Evolutionary conservation across 2,329 filamentous ascomycete genomes (phyloP).

Genomic region (Cephalotrichum gorgonifer): DNA sequence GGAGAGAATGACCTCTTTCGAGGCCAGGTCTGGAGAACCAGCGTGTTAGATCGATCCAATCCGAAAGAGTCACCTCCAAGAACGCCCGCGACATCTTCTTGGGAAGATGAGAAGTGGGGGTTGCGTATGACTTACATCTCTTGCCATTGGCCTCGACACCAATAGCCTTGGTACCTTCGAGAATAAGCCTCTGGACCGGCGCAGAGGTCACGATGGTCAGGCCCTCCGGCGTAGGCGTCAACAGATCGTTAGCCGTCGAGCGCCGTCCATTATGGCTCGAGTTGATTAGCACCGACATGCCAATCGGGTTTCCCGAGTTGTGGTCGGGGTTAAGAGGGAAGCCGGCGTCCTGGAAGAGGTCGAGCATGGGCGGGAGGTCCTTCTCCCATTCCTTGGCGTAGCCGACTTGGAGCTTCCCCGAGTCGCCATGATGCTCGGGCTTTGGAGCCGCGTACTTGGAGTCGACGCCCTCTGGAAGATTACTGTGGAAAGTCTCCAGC

Average conservation of each 20-base stretch:
- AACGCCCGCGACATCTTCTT: no score
- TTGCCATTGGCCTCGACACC: conserved; percentile 32
- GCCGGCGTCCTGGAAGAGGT: conserved; percentile 37
- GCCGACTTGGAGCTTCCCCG: conserved; percentile 34
- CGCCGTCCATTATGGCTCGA: conserved; percentile 36
- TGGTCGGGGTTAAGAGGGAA: conserved; percentile 40
- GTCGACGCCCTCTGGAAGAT: conserved; percentile 21
- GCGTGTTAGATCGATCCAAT: neutral
- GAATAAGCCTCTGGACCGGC: conserved; percentile 33
- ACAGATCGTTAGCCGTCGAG: conserved; percentile 39
- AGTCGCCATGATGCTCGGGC: neutral
- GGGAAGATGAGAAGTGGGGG: neutral
- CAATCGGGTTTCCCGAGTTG: conserved; percentile 48
- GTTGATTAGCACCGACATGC: conserved; percentile 38
- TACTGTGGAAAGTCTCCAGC: conserved; percentile 42
- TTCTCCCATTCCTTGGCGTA: conserved; percentile 17
- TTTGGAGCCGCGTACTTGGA: neutral
- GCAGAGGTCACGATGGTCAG: conserved; percentile 39
- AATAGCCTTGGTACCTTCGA: conserved; percentile 31
- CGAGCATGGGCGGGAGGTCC: conserved; percentile 31
- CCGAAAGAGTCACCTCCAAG: neutral
- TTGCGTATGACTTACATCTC: conserved; percentile 22
- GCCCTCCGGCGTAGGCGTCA: conserved; percentile 33
- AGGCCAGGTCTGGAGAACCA: conserved; percentile 16
- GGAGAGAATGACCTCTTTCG: conserved; percentile 31